A percentile compares a stretch with the other conserved stretches of the same genome.
phyloP scores from a whole-genome alignment of 129 eudicot species.

The Apium graveolens region DNA sequence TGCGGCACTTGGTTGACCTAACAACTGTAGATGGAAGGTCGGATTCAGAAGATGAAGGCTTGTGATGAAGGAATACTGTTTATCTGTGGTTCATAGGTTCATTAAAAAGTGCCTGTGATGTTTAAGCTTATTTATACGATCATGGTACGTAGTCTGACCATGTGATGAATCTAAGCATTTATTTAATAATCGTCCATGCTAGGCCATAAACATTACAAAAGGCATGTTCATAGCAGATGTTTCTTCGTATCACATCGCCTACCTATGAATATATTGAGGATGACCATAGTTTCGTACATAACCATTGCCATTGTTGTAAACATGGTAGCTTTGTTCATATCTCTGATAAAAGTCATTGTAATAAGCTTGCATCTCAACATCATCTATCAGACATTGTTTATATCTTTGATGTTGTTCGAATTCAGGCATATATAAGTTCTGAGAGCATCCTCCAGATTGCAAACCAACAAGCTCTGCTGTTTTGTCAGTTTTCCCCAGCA shows the following conservation, averaged over 20 bases:
- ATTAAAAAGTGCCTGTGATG: neutral
- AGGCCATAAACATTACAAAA: too few relatives aligned
- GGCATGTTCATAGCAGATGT: too few relatives aligned
- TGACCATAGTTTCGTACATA: neutral
- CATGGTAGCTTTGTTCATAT: neutral
- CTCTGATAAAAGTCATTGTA: neutral
- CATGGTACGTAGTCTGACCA: neutral
- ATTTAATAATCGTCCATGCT: too few relatives aligned
- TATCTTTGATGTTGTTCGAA: neutral
- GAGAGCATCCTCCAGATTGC: neutral
- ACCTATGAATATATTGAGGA: neutral
- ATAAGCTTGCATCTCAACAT: neutral
- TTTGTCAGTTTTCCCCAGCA: neutral
- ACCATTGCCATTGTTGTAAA: neutral
- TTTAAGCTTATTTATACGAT: neutral
- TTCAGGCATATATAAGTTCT: neutral
- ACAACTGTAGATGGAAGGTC: constrained; percentile 27
- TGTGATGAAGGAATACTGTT: constrained; percentile 5
- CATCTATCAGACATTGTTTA: neutral
- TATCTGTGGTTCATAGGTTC: neutral
- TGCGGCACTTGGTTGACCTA: constrained; percentile 94
- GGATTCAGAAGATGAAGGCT: constrained; percentile 26
- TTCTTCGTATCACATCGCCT: neutral
- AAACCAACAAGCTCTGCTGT: neutral
- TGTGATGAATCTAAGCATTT: neutral